Conservation (phyloP, 2,329 filamentous ascomycete species). For the Monilinia fructicola region DNA sequence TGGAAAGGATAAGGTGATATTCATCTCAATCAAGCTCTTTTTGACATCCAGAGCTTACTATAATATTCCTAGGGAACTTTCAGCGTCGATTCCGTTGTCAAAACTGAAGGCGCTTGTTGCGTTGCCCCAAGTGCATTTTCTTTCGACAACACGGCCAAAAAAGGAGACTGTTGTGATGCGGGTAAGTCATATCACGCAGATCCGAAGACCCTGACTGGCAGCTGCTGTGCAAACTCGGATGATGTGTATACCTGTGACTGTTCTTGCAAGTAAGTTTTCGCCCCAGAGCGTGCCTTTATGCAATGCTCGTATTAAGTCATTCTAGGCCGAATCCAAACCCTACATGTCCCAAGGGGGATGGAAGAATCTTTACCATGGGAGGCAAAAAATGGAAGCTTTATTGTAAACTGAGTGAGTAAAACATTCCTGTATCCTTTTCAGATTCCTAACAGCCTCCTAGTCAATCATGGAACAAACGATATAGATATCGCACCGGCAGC, state of each 20-base stretch:
- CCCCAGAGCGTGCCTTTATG: too few relatives aligned
- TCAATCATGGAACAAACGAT: conserved; percentile 13
- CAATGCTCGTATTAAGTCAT: background rate
- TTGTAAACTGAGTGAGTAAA: conserved; percentile 2
- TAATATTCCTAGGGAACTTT: background rate
- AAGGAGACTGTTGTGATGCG: conserved; percentile 4
- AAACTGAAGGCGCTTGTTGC: conserved; percentile 11
- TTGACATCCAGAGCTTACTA: background rate
- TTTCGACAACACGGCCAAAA: background rate
- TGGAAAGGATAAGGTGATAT: conserved; percentile 9
- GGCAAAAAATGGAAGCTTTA: conserved; percentile 10
- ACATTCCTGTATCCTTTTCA: background rate
- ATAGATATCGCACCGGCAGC: background rate
- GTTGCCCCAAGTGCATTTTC: conserved; percentile 12
- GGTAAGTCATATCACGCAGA: conserved; percentile 9
- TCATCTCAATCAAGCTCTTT: background rate
- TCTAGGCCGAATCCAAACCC: conserved; percentile 1
- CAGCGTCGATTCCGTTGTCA: background rate
- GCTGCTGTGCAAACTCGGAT: conserved; percentile 12
- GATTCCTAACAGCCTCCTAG: background rate
- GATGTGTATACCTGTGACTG: conserved; percentile 19
- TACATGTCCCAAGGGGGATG: conserved; percentile 11
- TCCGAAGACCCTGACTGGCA: background rate
- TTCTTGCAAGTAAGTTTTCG: conserved; percentile 15
- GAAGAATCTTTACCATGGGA: background rate